phyloP scores from a whole-genome alignment of 768 basidiomycete species.

The Leccinum disarticulatum region DNA sequence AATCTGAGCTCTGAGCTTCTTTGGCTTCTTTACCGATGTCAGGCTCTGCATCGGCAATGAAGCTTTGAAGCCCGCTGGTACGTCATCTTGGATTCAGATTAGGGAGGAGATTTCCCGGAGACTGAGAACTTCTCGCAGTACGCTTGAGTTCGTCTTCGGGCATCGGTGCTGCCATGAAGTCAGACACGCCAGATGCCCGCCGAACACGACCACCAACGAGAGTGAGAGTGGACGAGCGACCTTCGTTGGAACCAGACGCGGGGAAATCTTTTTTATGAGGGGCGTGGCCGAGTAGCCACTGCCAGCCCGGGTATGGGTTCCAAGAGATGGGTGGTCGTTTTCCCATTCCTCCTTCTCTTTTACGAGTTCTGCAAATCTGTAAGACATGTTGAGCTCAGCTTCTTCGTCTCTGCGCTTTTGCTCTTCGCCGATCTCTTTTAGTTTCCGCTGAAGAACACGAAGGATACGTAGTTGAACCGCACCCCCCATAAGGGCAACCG shows the following conservation, averaged over 20 bases:
- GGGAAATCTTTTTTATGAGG: conserved; percentile 67
- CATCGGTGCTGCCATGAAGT: conserved; percentile 63
- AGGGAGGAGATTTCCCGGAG: conserved; percentile 55
- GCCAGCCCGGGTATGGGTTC: conserved; percentile 59
- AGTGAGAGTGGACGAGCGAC: conserved; percentile 45
- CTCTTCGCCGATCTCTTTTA: conserved; percentile 77
- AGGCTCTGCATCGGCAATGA: conserved; percentile 51
- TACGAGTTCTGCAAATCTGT: conserved; percentile 60
- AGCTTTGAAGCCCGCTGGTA: conserved; percentile 69
- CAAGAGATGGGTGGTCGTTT: conserved; percentile 68
- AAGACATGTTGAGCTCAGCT: conserved; percentile 72
- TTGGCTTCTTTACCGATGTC: conserved; percentile 31
- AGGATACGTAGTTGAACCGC: conserved; percentile 90
- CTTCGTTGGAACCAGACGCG: conserved; percentile 47
- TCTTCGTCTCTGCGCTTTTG: conserved; percentile 70
- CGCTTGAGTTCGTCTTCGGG: conserved; percentile 62
- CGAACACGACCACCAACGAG: conserved; percentile 55
- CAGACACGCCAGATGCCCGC: conserved; percentile 66
- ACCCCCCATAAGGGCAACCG: conserved; percentile 80
- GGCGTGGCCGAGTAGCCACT: conserved; percentile 65
- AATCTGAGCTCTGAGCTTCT: conserved; percentile 33
- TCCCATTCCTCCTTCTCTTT: conserved; percentile 86
- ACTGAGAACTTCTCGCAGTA: conserved; percentile 49
- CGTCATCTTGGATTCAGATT: conserved; percentile 69
- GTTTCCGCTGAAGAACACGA: conserved; percentile 72